Base-by-base conservation (phyloP, 345 rosid species). In the Citrus sp. region DNA sequence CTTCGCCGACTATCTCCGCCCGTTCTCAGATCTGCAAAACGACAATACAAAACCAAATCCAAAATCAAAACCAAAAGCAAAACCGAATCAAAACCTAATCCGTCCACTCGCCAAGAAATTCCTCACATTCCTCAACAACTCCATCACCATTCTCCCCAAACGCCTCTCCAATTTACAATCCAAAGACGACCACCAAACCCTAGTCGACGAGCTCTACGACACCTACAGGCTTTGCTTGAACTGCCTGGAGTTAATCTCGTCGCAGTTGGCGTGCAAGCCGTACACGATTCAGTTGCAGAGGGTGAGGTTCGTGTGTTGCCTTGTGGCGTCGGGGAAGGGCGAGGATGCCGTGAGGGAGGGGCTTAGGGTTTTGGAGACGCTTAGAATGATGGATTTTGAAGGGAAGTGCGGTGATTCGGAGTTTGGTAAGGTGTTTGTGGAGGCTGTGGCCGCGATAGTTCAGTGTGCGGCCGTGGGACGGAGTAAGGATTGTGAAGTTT, bases 61-160 rank as follows among this genome's bases (percentile, higher is more conserved):
- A 46, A 37, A 81, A 72, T 65, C 87, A 72, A 71, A 18, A 89
- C 46, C 66, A 46, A 46, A 46, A 54, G 7, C 58, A 58, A 64
- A 86, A 5, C 85, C 78, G 32, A 80, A 74, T 67, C 87, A 77
- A 71, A 18, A 89, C 54, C 63, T 67, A 0, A 78, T 86, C 59
- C 91, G 98, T 25, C 79, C 93, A 4, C 90, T 96, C 54, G 93
- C 95, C 30, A 94, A 96, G 79, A 89, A 85, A 71, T 90, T 87
- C 70, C 92, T 94, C 10, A 77, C 90, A 18, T 94, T 96, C 79
- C 87, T 94, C 84, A 94, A 91, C 78, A 91, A 90, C 72, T 89
- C 88, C 28, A 87, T 94, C 68, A 82, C 92, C 0, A 76, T 94
- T 75, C 74, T 94, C 56, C 97, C 93, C n/a, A 94, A 87, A 79